Evolutionary conservation across 2,329 filamentous ascomycete species (phyloP).

Genomic region (Colletotrichum cuscutae): DNA sequence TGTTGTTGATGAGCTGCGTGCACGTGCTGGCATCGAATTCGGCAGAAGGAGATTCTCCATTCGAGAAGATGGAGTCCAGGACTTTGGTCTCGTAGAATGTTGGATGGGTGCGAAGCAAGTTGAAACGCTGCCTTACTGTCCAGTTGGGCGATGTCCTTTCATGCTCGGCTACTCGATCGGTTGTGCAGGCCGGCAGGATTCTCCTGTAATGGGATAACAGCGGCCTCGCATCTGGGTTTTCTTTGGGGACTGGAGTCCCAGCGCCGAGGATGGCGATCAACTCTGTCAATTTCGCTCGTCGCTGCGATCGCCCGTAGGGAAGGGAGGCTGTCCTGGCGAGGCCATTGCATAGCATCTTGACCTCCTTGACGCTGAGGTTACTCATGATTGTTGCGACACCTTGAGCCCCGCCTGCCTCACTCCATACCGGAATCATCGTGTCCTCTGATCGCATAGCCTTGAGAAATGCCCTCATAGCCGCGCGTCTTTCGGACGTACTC

Average conservation of each 20-base stretch:
- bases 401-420: background rate
- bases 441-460: conserved; percentile 1
- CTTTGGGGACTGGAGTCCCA: background rate
- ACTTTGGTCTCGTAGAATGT: conserved; percentile 1
- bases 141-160: background rate
- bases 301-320: background rate
- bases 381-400: conserved; percentile 7
- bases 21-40: background rate
- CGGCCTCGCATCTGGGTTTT: background rate
- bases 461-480: background rate
- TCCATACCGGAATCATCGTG: conserved; percentile 1
- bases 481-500: background rate
- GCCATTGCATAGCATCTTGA: conserved; percentile 9
- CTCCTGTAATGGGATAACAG: background rate
- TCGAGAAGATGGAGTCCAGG: background rate
- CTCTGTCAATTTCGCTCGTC: background rate
- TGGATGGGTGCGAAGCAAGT: conserved; percentile 7
- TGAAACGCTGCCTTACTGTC: background rate
- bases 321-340: conserved; percentile 4
- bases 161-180: background rate
- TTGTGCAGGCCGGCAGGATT: conserved; percentile 11
- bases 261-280: background rate
- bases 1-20: conserved; percentile 5
- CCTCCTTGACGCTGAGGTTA: conserved; percentile 7
- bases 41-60: background rate